Percentiles rank a stretch among this genome's conserved stretches.
phyloP scores from a whole-genome alignment of 495 filamentous ascomycete species.

The Sordaria brevicollis region DNA sequence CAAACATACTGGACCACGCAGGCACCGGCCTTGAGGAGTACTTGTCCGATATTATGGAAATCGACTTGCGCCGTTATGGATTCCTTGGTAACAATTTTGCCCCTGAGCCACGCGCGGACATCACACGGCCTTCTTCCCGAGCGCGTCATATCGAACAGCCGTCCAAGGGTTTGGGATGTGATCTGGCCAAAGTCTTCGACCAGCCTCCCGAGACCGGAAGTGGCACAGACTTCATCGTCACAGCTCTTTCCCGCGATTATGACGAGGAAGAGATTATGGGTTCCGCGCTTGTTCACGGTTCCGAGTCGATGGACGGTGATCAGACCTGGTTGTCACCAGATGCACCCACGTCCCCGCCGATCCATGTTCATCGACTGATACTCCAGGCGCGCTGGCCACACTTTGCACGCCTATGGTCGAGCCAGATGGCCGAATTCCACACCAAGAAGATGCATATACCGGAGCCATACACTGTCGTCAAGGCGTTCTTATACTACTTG shows the following conservation, averaged over 20 bases:
- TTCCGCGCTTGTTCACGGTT: conserved; percentile 31
- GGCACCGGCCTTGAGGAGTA: conserved; percentile 64
- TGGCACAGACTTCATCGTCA: conserved; percentile 77
- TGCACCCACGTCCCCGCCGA: conserved; percentile 65
- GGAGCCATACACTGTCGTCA: conserved; percentile 88
- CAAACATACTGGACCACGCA: conserved; percentile 38
- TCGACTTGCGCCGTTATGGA: conserved; percentile 77
- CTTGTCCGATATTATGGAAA: conserved; percentile 83
- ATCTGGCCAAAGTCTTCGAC: conserved; percentile 79
- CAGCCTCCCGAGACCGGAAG: conserved; percentile 65
- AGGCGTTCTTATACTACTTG: conserved; percentile 88
- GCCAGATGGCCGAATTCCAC: conserved; percentile 95
- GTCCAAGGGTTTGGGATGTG: conserved; percentile 65
- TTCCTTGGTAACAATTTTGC: conserved; percentile 70
- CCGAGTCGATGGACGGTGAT: conserved; percentile 27
- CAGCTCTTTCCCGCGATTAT: conserved; percentile 57
- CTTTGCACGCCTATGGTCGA: conserved; percentile 78
- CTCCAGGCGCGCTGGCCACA: conserved; percentile 93
- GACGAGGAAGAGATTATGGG: conserved; percentile 52
- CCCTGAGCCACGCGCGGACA: conserved; percentile 47
- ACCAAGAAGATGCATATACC: conserved; percentile 95
- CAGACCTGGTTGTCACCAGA: conserved; percentile 53
- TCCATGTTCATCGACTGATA: conserved; percentile 88
- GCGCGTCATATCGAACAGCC: conserved; percentile 31
- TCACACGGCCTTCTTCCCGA: conserved; percentile 38